Base-by-base conservation (phyloP, 345 rosid genomes). In the Populus pruinosa region DNA sequence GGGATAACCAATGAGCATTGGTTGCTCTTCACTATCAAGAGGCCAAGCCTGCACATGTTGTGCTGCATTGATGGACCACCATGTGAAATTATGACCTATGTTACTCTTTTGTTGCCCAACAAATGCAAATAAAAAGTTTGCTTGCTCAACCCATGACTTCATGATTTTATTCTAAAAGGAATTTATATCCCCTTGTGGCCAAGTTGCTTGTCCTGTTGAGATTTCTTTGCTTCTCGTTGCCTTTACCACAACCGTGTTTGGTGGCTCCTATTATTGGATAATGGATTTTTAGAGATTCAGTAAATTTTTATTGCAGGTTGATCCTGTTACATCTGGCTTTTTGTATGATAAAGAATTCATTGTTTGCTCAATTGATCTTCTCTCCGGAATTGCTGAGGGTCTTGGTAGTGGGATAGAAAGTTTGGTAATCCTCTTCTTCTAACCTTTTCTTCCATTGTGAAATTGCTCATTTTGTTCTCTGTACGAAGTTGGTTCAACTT, bases 361-460 rank as follows among this genome's bases (percentile, higher is more conserved):
- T 17, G 97, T 94, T 47, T 96, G 99, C 81, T 86, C 95, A 63
- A 90, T 96, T 77, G 99, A 96, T 85, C 87, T 96, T 83, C 97
- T 96, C 50, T 96, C 99, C 78, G 99, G 98, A 71, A 92, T 96
- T 80, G 82, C 91, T 10, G 99, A 93, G 83, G 97, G 99, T 76
- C 97, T 96, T 81, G 90, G 92, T 73, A 86, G 92, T 86, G 96
- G 93, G 83, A 88, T 96, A 53, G 98, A 96, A 87, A 90, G 92
- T 85, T 86, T 96, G 99, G 99, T 96, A 90, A 70, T 79, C 62
- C 70, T 66, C 71, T 81, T 74, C 39, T 63, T 74, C 39, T 56
- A 29, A 62, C 33, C 67, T 74, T 49, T 79, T 36, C 62, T 77
- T 23, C 36, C 61, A 59, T 2, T 73, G 31, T 59, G 50, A 12